A percentile compares a stretch with the other conserved stretches of the same genome.
These are phyloP conservation scores for Salix arbutifolia DNA, from an alignment of 345 rosid species.

Conservation along the genomic window DNA sequence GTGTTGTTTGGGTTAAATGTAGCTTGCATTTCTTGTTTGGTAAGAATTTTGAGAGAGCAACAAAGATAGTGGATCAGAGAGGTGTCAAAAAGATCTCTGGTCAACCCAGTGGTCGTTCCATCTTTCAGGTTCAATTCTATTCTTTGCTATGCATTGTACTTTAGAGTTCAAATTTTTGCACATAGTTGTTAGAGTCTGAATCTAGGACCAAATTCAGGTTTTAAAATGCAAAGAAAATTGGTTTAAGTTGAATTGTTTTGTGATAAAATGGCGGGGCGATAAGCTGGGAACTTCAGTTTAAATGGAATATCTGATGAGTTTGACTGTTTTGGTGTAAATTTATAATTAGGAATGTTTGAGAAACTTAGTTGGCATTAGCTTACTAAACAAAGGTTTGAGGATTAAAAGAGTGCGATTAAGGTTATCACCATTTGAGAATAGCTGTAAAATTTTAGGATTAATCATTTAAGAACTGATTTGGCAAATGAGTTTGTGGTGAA, in stretches of 20 bases:
- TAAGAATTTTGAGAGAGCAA: constrained; percentile 79
- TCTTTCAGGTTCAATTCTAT: constrained; percentile 56
- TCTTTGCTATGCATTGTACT: not conserved
- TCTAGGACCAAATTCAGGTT: not conserved
- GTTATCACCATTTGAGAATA: too few species aligned
- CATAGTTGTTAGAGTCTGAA: not conserved
- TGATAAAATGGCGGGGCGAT: not conserved
- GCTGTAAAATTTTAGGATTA: too few species aligned
- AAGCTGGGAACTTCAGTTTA: not conserved
- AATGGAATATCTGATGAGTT: too few species aligned
- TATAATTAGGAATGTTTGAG: too few species aligned
- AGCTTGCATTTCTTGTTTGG: constrained; percentile 89
- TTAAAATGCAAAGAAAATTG: too few species aligned
- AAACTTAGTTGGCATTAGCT: too few species aligned
- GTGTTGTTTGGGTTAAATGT: not conserved
- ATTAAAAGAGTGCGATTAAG: too few species aligned
- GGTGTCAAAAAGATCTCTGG: constrained; percentile 75
- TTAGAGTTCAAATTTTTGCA: not conserved
- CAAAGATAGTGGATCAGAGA: constrained; percentile 66
- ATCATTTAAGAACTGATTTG: not conserved
- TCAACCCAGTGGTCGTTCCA: constrained; percentile 66
- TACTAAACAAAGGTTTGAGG: too few species aligned
- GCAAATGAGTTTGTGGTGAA: not conserved
- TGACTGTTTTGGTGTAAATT: too few species aligned
- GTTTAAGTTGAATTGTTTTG: too few species aligned